Base-by-base conservation (phyloP, 306 rosid genomes). In the Vicia sativa region DNA sequence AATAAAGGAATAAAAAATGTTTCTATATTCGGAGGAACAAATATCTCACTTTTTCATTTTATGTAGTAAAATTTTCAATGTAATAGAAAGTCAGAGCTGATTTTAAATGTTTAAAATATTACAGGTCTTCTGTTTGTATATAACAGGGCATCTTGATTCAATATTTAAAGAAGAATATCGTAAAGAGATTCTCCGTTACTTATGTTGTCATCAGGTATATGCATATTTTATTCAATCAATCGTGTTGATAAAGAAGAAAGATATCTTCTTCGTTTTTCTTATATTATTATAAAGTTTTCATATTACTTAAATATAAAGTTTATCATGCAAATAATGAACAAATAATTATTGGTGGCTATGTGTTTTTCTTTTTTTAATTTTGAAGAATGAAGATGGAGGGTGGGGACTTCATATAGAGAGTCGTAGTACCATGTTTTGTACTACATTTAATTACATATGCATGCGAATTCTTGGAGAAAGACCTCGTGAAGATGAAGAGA, bases 381-480 rank as follows among this genome's bases (percentile, higher is more conserved):
- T 67, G 31, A 35, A 86, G 90, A 87, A 87, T 46, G 78, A 87
- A 75, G 95, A 87, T 61, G 95, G 95, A 21, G 95, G 95, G 2
- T 87, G 90, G 95, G 95, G 95, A 7, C 19, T 87, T 1, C 95
- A 87, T 13, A 41, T 87, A 2, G 84, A 79, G 43, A 80, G 89
- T 1, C 87, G 75, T 9, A 87, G 89, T 75, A 66, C 26, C 56
- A 84, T 81, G 92, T 84, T 84, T 3, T 60, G 85, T 58, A 87
- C 92, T 1, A 54, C 65, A 14, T 62, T 82, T 0, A 87, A 68
- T 76, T 90, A 90, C 35, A 78, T 81, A 39, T 69, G 82, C 2
- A 82, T 87, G 90, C 77, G 31, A 28, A 28, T 28, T 28, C 31
- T 28, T 28, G 31, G 31, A 28, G 31, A 82, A 79, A 88, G 81